Conservation (phyloP, 176 grass and related monocot species). For the Guadua angustifolia region DNA sequence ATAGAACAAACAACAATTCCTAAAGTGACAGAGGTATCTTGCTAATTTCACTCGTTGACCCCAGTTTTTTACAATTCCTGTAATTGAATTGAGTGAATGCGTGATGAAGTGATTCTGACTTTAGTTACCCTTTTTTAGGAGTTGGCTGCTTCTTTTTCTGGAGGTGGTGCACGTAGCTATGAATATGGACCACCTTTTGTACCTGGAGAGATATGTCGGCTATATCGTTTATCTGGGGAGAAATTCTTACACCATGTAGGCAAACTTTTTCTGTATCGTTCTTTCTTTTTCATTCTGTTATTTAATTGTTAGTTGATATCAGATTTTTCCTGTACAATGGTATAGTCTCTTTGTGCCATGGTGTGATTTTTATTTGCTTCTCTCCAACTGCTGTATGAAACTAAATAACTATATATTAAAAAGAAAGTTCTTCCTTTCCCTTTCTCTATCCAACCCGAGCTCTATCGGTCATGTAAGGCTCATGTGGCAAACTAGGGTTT, state of each 20-base stretch:
- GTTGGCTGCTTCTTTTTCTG: constrained; percentile 90
- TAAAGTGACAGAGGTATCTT: constrained; percentile 87
- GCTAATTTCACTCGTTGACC: constrained; percentile 35
- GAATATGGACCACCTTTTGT: constrained; percentile 95
- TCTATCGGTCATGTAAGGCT: too few species aligned
- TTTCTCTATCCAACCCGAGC: too few species aligned
- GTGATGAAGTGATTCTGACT: constrained; percentile 33
- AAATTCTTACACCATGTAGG: constrained; percentile 91
- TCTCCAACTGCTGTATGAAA: constrained; percentile 14
- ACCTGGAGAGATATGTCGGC: constrained; percentile 92
- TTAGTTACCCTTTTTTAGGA: constrained; percentile 60
- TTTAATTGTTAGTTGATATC: not conserved
- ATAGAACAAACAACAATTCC: constrained; percentile 90
- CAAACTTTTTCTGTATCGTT: constrained; percentile 38
- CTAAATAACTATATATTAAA: constrained; percentile 16
- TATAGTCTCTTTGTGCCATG: not conserved
- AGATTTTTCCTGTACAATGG: not conserved
- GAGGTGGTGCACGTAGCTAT: constrained; percentile 70
- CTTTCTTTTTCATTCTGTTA: constrained; percentile 31
- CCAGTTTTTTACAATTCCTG: constrained; percentile 30
- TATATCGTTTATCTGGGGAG: constrained; percentile 91
- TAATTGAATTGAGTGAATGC: constrained; percentile 1
- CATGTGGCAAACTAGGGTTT: too few species aligned
- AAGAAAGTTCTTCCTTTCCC: too few species aligned
- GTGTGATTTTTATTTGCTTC: constrained; percentile 12